Evolutionary conservation across 495 filamentous ascomycete genomes (phyloP), one percentile per base, ranked within the genome.

Genomic region (Daldinia childiae): DNA sequence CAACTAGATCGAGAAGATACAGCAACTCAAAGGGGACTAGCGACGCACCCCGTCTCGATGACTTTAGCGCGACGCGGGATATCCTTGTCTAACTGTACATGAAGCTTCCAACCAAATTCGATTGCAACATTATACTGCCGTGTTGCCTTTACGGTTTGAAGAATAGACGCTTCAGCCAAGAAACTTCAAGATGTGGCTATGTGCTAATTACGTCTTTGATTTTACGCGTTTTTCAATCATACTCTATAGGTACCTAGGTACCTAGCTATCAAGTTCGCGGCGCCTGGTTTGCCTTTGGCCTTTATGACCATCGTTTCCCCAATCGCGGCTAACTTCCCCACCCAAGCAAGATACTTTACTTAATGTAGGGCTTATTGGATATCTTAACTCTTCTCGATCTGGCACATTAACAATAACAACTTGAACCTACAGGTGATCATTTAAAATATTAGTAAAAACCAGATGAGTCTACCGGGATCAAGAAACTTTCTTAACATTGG

Each of bases 71-170:
- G 56, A 45, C 61, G 56, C 54, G 65, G 60, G 26, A 65, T 45
- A 68, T 58, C 70, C 70, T 59, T 61, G 62, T 55, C 38, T 26
- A 19, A 65, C 50, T 45, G 24, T 68, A 51, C 64, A 62, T 68
- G 52, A 36, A 50, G 36, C 43, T 48, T 63, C 51, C 54, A 66
- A 38, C 62, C 66, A 29, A 59, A 59, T 66, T 73, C 39, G 57
- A 57, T 55, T 70, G 50, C 62, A 57, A 61, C 38, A 50, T 38
- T 32, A 38, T 48, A 30, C 54, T 24, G 8, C 21, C 43, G 43
- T 58, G 43, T 17, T 69, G 14, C 32, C 43, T 65, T 34, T 36
- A 30, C 27, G 15, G 6, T 32, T 58, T 54, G 56, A 43, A 51
- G 39, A 36, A 36, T n/a, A 32, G 56, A 61, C 63, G 39, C 54